Evolutionary conservation across 2,329 filamentous ascomycete species (phyloP).

Genomic region (Xylaria sp.): DNA sequence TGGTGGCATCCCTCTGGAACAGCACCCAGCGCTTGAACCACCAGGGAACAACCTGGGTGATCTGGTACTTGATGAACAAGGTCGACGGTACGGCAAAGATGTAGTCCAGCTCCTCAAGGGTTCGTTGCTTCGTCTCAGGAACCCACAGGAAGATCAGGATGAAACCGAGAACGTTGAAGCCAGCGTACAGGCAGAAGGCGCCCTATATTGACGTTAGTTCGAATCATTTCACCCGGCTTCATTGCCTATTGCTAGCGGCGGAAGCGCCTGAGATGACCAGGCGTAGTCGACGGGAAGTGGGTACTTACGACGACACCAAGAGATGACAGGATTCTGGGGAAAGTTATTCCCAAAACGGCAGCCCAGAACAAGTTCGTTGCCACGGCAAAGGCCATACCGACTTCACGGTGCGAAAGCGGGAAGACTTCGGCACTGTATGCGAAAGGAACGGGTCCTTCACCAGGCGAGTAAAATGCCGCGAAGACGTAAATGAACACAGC

Average conservation of each 20-base stretch:
- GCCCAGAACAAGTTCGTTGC: conserved; percentile 60
- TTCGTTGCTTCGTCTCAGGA: conserved; percentile 46
- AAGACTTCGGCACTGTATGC: conserved; percentile 66
- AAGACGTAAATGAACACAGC: conserved; percentile 58
- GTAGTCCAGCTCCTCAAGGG: conserved; percentile 46
- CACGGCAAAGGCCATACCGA: conserved; percentile 66
- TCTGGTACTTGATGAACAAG: conserved; percentile 38
- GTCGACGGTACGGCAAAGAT: conserved; percentile 41
- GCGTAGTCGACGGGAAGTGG: neutral
- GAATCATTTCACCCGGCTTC: neutral
- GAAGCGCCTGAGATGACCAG: neutral
- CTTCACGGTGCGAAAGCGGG: conserved; percentile 63
- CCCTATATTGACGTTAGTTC: conserved; percentile 29
- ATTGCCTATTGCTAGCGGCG: neutral
- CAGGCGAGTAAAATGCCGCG: conserved; percentile 56
- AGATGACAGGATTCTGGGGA: conserved; percentile 49
- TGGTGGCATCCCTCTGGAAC: conserved; percentile 28
- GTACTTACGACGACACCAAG: conserved; percentile 35
- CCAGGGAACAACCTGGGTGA: conserved; percentile 35
- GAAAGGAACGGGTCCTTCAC: conserved; percentile 63
- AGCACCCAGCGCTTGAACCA: conserved; percentile 34
- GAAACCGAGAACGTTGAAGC: conserved; percentile 42
- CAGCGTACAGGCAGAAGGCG: conserved; percentile 43
- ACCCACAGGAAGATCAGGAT: conserved; percentile 44
- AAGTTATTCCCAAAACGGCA: conserved; percentile 55